Base-by-base conservation (phyloP, 2,329 filamentous ascomycete species). In the Blastomyces parvus region DNA sequence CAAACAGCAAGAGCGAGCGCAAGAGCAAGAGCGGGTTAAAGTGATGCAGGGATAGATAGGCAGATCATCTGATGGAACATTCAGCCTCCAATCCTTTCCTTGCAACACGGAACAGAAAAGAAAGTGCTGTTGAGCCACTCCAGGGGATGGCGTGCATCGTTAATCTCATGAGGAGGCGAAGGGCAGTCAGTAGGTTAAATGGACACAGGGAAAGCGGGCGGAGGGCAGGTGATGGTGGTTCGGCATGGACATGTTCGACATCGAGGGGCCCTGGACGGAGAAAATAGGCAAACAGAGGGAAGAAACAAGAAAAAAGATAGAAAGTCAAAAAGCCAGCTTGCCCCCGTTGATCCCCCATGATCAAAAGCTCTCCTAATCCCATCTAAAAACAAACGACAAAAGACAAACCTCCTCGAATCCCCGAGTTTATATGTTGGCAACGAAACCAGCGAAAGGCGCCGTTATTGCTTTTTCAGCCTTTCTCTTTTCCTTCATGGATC, bases 91-190 rank as follows among this genome's bases (percentile, higher is more conserved):
- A 50, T 50, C 22, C 46, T 25, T 25, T 50, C 22, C 46, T 25
- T 25, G 13, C 46, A 22, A 50, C 46, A 25, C n/a, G 62, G 59
- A 65, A 64, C 65, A 64, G 44, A 61, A 65, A 59, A 46, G 27
- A 7, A 19, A 5, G 3, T 1, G 40, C 2, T 59, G 52, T 50
- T 22, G 59, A 52, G 48, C 40, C 13, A 19, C 14, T n/a, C 48
- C 44, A 30, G 38, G 30, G 46, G 56, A 60, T 60, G 63, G 46
- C 22, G 46, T 60, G 58, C 63, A 63, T 64, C 53, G 30, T 56
- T 56, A 38, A 56, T 56, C 53, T 56, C 53, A 38, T 56, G 53
- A 56, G 9, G 53, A 36, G 27, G 30, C 19, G 44, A 46, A 25
- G 46, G n/a, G n/a, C n/a, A n/a, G n/a, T n/a, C 9, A 22, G 46